Evolutionary conservation across 805 yeast species (phyloP).

Genomic region (Ogataea glucozyma): DNA sequence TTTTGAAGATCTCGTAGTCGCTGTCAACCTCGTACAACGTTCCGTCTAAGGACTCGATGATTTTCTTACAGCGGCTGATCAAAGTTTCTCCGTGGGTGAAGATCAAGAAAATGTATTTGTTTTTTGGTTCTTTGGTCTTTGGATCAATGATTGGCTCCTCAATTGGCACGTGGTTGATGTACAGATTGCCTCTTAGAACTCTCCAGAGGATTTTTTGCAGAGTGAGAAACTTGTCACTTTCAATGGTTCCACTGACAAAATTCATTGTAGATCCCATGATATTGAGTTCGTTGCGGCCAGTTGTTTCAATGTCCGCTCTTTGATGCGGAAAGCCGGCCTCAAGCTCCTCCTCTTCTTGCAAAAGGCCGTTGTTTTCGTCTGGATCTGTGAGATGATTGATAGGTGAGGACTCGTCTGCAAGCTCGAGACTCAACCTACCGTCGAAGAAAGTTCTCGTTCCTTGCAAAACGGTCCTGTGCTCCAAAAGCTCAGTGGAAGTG

Average conservation of each 20-base stretch:
- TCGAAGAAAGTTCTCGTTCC: slow-evolving; percentile 39
- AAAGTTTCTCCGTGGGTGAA: slow-evolving; percentile 88
- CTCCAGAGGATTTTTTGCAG: slow-evolving; percentile 90
- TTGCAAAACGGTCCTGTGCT: slow-evolving; percentile 60
- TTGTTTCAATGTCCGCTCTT: slow-evolving; percentile 4
- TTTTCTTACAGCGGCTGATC: slow-evolving; percentile 66
- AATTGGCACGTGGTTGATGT: slow-evolving; percentile 73
- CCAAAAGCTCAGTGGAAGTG: slow-evolving; percentile 61
- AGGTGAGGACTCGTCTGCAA: slow-evolving; percentile 28
- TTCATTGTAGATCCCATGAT: slow-evolving; percentile 40
- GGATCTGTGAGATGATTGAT: slow-evolving; percentile 31
- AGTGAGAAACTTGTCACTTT: slow-evolving; percentile 63
- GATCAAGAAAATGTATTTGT: slow-evolving; percentile 80
- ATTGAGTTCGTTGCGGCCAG: slow-evolving; percentile 39
- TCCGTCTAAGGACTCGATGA: slow-evolving; percentile 89
- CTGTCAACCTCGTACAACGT: slow-evolving; percentile 60
- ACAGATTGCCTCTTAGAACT: slow-evolving; percentile 87
- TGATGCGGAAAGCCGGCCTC: slow-evolving; percentile 24
- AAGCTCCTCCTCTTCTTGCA: slow-evolving; percentile 25
- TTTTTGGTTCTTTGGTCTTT: slow-evolving; percentile 52
- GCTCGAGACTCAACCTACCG: slow-evolving; percentile 33
- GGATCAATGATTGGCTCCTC: slow-evolving; percentile 65
- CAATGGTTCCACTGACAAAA: slow-evolving; percentile 79
- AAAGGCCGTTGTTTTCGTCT: slow-evolving; percentile 26
- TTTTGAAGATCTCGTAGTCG: slow-evolving; percentile 41